These are phyloP conservation scores for Thelonectria olida DNA, from an alignment of 2,329 filamentous ascomycete genomes.

Conservation along the genomic window DNA sequence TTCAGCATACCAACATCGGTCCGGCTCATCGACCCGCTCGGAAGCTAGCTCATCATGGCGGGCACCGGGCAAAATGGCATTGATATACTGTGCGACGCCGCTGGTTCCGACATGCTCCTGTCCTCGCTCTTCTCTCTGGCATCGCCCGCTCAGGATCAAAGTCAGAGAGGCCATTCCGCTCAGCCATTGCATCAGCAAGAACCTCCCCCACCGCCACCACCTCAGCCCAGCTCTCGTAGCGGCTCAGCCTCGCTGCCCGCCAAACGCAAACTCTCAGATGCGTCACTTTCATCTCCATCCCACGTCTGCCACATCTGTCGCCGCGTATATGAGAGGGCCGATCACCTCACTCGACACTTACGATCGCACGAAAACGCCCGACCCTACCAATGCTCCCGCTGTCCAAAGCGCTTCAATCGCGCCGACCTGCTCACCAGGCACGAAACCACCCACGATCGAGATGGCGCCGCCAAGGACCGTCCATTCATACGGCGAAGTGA, in stretches of 20 bases:
- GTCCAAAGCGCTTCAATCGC: slow-evolving; percentile 40
- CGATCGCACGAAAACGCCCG: slow-evolving; percentile 40
- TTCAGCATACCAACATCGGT: slow-evolving; percentile 14
- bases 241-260: slow-evolving; percentile 25
- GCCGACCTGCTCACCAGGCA: slow-evolving; percentile 39
- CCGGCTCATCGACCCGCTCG: slow-evolving; percentile 12
- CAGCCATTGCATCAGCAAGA: slow-evolving; percentile 21
- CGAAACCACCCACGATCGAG: slow-evolving; percentile 40
- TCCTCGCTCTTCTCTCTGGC: slow-evolving; percentile 39
- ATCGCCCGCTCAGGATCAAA: slow-evolving; percentile 29
- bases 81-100: slow-evolving; percentile 41
- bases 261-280: slow-evolving; percentile 40
- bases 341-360: slow-evolving; percentile 39
- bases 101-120: slow-evolving; percentile 39
- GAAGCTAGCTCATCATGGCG: slow-evolving; percentile 31
- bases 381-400: slow-evolving; percentile 40
- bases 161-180: slow-evolving; percentile 9
- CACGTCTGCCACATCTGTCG: slow-evolving; percentile 41
- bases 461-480: slow-evolving; percentile 37
- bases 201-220: slow-evolving; percentile 21
- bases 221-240: slow-evolving; percentile 20
- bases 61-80: slow-evolving; percentile 40
- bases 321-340: slow-evolving; percentile 39
- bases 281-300: slow-evolving; percentile 36
- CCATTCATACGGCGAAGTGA: slow-evolving; percentile 39